Conservation (phyloP, 2,329 filamentous ascomycete genomes). For the Decorospora gaudefroyi region DNA sequence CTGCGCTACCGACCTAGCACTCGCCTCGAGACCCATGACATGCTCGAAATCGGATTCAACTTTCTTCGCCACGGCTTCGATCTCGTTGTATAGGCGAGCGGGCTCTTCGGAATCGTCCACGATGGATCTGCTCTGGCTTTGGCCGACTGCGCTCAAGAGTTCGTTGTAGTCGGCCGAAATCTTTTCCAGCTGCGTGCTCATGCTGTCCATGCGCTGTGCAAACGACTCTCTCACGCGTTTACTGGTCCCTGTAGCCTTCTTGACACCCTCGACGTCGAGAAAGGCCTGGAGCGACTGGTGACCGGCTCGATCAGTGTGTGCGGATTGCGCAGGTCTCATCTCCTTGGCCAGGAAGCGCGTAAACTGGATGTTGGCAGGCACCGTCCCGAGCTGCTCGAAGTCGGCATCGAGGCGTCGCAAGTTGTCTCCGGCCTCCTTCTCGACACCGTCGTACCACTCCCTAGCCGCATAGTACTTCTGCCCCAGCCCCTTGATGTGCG, state of each 20-base stretch:
- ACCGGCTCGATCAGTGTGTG: constrained; percentile 72
- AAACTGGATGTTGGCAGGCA: constrained; percentile 69
- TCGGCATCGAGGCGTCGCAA: constrained; percentile 70
- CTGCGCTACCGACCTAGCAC: constrained; percentile 65
- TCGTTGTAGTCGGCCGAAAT: constrained; percentile 52
- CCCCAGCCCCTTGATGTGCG: constrained; percentile 72
- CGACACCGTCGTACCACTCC: constrained; percentile 69
- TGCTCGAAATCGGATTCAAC: constrained; percentile 84
- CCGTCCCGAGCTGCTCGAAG: constrained; percentile 65
- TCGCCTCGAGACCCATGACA: constrained; percentile 69
- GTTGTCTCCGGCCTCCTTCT: constrained; percentile 69
- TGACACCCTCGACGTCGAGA: constrained; percentile 73
- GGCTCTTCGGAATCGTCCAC: constrained; percentile 66
- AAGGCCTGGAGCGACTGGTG: constrained; percentile 72
- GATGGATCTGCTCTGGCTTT: constrained; percentile 57
- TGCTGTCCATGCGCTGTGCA: constrained; percentile 56
- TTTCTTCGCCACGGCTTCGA: constrained; percentile 83
- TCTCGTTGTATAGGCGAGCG: constrained; percentile 74
- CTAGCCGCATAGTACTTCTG: constrained; percentile 72
- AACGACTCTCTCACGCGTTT: constrained; percentile 67
- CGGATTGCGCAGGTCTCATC: constrained; percentile 38
- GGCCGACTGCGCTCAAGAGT: constrained; percentile 51
- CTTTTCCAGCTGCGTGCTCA: constrained; percentile 50
- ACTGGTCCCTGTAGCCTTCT: constrained; percentile 71
- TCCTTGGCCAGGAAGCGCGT: constrained; percentile 54